Evolutionary conservation across 371 early-diverging fungal species (phyloP).

Genomic region (Mortierella sp.): DNA sequence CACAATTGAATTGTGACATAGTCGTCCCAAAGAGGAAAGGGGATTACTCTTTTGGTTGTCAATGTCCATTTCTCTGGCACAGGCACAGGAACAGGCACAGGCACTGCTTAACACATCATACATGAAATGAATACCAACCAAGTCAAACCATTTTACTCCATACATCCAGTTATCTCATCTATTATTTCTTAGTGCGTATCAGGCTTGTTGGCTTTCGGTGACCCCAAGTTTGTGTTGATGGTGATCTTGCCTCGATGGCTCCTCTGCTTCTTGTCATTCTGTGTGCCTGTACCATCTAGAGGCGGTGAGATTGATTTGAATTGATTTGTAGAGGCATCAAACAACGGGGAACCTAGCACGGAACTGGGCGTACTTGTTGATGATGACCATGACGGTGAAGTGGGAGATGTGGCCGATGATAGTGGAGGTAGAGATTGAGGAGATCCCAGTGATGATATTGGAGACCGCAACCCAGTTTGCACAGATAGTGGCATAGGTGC

Average conservation of each 20-base stretch:
- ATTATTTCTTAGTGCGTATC: background rate
- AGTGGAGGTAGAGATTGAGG: slow-evolving; percentile 4
- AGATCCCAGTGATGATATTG: slow-evolving; percentile 2
- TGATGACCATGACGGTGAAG: slow-evolving; percentile 25
- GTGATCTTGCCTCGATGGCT: slow-evolving; percentile 29
- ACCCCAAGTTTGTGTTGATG: slow-evolving; percentile 27
- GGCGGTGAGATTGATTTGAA: slow-evolving; percentile 35
- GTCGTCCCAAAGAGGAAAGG: background rate
- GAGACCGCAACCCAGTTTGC: slow-evolving; percentile 24
- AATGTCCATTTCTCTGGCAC: no score
- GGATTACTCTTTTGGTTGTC: no score
- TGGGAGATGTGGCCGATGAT: slow-evolving; percentile 15
- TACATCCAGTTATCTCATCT: background rate
- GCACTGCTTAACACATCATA: no score
- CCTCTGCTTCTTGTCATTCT: slow-evolving; percentile 6
- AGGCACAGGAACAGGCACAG: background rate
- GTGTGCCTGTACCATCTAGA: slow-evolving; percentile 8
- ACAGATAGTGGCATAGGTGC: slow-evolving; percentile 16
- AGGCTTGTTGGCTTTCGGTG: slow-evolving; percentile 1
- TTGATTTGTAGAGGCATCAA: slow-evolving; percentile 9
- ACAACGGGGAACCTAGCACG: slow-evolving; percentile 12
- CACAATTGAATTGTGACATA: background rate
- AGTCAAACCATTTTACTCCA: no score
- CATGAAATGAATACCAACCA: no score
- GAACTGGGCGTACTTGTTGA: slow-evolving; percentile 23